Evolutionary conservation across 805 yeast genomes (phyloP).

Genomic region (Ogataea philodendri): DNA sequence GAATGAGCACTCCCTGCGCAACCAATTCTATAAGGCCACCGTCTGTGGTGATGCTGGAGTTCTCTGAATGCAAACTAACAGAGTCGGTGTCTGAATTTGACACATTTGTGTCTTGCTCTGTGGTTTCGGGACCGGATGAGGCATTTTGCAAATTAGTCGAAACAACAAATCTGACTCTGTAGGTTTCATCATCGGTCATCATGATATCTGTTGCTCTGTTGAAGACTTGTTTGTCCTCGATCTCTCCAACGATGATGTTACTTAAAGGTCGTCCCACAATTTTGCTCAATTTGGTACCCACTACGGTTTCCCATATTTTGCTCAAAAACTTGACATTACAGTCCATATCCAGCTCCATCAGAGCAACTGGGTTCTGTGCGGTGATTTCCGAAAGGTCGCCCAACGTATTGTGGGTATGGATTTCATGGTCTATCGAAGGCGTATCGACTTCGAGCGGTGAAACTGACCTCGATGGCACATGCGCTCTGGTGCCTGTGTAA

Average conservation of each 20-base stretch:
- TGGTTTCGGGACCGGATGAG: slow-evolving; percentile 1
- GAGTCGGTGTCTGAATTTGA: slow-evolving; percentile 26
- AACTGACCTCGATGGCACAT: slow-evolving; percentile 22
- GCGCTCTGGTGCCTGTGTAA: slow-evolving; percentile 7
- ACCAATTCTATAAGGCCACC: slow-evolving; percentile 72
- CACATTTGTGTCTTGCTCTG: not conserved
- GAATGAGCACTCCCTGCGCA: slow-evolving; percentile 89
- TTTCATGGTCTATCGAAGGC: slow-evolving; percentile 16
- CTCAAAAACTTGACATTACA: slow-evolving; percentile 76
- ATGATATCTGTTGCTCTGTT: slow-evolving; percentile 66
- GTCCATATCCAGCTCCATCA: slow-evolving; percentile 78
- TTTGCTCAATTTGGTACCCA: slow-evolving; percentile 61
- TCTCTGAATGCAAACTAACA: slow-evolving; percentile 27
- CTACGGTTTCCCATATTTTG: slow-evolving; percentile 73
- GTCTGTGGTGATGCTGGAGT: slow-evolving; percentile 47
- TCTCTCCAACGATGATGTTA: slow-evolving; percentile 61
- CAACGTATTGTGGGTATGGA: slow-evolving; percentile 13
- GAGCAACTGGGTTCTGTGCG: slow-evolving; percentile 69
- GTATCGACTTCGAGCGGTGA: slow-evolving; percentile 20
- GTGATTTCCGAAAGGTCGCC: slow-evolving; percentile 59
- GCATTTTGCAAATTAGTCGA: slow-evolving; percentile 25
- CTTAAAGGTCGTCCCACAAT: slow-evolving; percentile 58
- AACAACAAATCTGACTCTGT: slow-evolving; percentile 70
- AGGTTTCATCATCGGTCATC: slow-evolving; percentile 72
- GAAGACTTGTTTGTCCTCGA: slow-evolving; percentile 65